Conservation (phyloP, 129 eudicot genomes). For the Flaveria ramosissima region DNA sequence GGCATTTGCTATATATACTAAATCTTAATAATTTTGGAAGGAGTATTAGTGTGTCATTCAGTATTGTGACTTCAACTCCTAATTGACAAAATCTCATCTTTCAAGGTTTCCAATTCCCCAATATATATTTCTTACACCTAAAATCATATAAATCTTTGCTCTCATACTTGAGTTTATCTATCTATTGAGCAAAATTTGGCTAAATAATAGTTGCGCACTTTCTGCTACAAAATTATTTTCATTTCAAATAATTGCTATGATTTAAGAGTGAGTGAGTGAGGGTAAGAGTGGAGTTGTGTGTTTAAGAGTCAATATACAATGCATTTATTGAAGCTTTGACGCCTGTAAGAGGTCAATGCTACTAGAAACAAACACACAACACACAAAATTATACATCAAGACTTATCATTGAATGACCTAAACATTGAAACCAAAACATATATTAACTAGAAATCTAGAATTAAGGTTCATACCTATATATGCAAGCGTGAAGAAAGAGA, state of each 20-base stretch:
- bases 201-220: too few species aligned
- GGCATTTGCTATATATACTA: background rate
- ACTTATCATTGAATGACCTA: background rate
- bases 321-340: background rate
- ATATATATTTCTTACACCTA: background rate
- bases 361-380: constrained; percentile 14
- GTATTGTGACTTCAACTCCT: background rate
- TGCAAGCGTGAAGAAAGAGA: constrained; percentile 81
- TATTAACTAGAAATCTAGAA: constrained; percentile 32
- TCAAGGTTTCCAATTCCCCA: background rate
- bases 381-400: constrained; percentile 11
- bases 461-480: constrained; percentile 66
- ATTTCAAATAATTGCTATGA: too few species aligned
- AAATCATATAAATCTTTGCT: background rate
- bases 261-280: background rate
- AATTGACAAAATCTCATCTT: background rate
- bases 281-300: background rate
- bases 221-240: too few species aligned
- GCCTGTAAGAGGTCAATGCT: constrained; percentile 2
- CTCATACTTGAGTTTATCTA: constrained; percentile 9
- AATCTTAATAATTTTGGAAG: too few species aligned
- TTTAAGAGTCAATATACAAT: background rate
- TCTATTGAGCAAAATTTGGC: background rate
- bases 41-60: background rate
- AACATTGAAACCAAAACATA: constrained; percentile 4